Conservation (phyloP, 116 monocot species). For the Iris pallida region DNA sequence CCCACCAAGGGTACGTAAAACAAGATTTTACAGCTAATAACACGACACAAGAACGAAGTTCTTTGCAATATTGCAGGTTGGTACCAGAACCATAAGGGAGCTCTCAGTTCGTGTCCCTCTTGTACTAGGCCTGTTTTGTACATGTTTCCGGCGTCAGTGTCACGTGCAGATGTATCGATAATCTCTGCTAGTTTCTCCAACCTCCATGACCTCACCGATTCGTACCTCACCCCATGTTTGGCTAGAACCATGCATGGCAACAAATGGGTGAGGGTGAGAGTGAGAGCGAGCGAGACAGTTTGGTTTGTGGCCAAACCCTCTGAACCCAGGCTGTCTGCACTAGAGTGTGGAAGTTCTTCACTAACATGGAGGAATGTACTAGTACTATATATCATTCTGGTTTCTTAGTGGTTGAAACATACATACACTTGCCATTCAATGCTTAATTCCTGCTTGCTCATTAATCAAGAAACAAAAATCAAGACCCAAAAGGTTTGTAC, state of each 20-base stretch:
- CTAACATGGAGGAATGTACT: slow-evolving; percentile 2
- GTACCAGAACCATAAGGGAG: too few species aligned
- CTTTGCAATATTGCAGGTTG: too few species aligned
- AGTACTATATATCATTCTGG: slow-evolving; percentile 7
- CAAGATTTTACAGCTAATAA: too few species aligned
- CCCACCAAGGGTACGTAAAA: too few species aligned
- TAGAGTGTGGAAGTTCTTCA: slow-evolving; percentile 9
- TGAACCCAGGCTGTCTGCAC: background rate
- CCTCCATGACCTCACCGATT: slow-evolving; percentile 12
- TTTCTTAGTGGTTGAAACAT: slow-evolving; percentile 6
- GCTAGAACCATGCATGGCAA: slow-evolving; percentile 7
- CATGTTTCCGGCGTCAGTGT: too few species aligned
- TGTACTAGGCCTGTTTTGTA: too few species aligned
- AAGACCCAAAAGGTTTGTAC: too few species aligned
- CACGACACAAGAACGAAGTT: too few species aligned
- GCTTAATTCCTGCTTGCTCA: background rate
- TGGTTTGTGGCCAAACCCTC: background rate
- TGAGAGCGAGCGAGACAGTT: slow-evolving; percentile 5
- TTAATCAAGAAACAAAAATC: background rate
- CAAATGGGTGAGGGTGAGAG: slow-evolving; percentile 2
- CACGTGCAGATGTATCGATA: too few species aligned
- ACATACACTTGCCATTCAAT: slow-evolving; percentile 7
- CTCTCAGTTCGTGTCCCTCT: too few species aligned
- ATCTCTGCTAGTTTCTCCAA: background rate
- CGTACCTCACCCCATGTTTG: slow-evolving; percentile 2